phyloP scores from a whole-genome alignment of 257 asterid genomes.

The Solanum arcanum region DNA sequence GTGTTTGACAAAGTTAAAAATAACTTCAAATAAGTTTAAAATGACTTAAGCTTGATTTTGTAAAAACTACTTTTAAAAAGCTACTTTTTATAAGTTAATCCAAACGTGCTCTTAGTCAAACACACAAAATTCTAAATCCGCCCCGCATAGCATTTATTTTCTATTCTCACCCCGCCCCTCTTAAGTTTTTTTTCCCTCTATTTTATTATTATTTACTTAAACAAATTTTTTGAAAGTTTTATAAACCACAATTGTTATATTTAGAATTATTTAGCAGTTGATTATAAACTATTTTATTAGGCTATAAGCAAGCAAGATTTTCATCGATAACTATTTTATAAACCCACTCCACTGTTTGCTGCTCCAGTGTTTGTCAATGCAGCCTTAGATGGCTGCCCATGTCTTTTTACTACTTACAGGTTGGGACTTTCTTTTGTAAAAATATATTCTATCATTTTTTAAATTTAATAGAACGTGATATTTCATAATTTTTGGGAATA shows the following conservation, averaged over 20 bases:
- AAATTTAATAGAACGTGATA: not conserved
- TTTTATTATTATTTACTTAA: not conserved
- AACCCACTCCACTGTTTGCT: not conserved
- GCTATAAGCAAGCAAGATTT: not conserved
- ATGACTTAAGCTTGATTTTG: too few relatives aligned
- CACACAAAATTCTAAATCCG: not conserved
- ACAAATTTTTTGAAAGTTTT: not conserved
- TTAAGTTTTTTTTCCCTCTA: not conserved
- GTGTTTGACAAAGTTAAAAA: too few relatives aligned
- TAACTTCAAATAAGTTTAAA: too few relatives aligned
- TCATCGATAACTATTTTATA: not conserved
- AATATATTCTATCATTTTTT: too few relatives aligned
- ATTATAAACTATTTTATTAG: not conserved
- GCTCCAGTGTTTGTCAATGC: not conserved
- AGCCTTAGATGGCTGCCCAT: not conserved
- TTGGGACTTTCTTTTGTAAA: not conserved
- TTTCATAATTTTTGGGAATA: too few relatives aligned
- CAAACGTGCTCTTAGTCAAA: not conserved
- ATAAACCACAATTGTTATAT: not conserved
- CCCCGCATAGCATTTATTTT: not conserved
- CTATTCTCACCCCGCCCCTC: not conserved
- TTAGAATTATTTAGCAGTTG: not conserved
- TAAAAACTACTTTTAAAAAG: too few relatives aligned
- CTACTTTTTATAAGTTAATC: too few relatives aligned
- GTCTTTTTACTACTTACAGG: not conserved